phyloP scores from a whole-genome alignment of 2,329 filamentous ascomycete species.

The Conoideocrella luteorostrata region DNA sequence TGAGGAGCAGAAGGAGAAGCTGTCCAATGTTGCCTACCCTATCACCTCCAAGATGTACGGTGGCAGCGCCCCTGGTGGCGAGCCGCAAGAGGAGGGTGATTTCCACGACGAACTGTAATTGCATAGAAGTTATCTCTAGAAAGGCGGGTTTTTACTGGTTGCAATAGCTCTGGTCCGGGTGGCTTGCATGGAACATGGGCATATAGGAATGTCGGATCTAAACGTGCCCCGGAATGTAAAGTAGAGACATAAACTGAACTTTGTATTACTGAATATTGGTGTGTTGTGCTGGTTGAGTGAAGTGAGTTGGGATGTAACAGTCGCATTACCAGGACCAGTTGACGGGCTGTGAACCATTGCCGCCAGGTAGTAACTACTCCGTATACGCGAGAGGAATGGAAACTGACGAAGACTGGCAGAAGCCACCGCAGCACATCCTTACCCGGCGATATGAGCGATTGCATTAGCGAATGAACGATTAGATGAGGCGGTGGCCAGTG shows the following conservation, averaged over 20 bases:
- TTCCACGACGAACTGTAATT: slow-evolving; percentile 74
- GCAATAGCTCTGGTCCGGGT: slow-evolving; percentile 13
- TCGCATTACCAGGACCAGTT: no score
- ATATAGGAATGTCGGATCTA: slow-evolving; percentile 12
- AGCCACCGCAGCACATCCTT: no score
- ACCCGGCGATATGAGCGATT: no score
- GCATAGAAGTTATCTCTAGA: slow-evolving; percentile 21
- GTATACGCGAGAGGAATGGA: no score
- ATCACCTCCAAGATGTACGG: slow-evolving; percentile 98
- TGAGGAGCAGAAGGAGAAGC: slow-evolving; percentile 99
- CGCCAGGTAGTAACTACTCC: no score
- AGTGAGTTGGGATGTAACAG: no score
- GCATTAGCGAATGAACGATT: no score
- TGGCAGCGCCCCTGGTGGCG: slow-evolving; percentile 48
- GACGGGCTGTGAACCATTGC: no score
- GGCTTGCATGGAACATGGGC: slow-evolving; percentile 19
- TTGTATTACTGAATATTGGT: no score
- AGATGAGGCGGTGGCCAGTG: no score
- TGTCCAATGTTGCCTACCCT: slow-evolving; percentile 92
- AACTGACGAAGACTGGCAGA: no score
- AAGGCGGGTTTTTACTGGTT: slow-evolving; percentile 9
- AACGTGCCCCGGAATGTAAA: slow-evolving; percentile 21
- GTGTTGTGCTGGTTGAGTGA: no score
- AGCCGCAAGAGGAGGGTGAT: slow-evolving; percentile 64
- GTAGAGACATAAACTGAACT: slow-evolving; percentile 19